A percentile compares a stretch with the other conserved stretches of the same genome.
These are phyloP conservation scores for Eremothecium gossypii DNA, from an alignment of 1,139 yeast species.

Conservation along the genomic window DNA sequence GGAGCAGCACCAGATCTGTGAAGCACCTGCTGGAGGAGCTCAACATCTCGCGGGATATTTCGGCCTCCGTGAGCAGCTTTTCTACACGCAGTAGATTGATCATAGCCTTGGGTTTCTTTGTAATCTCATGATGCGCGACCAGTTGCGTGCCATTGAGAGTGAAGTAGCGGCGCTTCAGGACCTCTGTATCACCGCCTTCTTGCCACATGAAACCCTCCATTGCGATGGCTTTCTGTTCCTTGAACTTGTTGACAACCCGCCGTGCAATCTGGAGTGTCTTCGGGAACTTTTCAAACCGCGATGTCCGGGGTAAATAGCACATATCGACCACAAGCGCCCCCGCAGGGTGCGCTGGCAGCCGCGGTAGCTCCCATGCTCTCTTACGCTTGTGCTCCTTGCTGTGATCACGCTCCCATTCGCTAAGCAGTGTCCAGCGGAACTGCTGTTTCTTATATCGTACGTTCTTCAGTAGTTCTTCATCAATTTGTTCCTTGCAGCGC, in stretches of 20 bases:
- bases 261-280: conserved; percentile 53
- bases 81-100: conserved; percentile 56
- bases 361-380: conserved; percentile 13
- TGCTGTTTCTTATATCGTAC: conserved; percentile 22
- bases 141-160: conserved; percentile 51
- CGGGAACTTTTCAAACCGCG: conserved; percentile 51
- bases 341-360: conserved; percentile 48
- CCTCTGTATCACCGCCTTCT: conserved; percentile 65
- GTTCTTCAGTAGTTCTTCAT: conserved; percentile 29
- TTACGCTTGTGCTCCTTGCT: conserved; percentile 18
- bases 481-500: conserved; percentile 57
- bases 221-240: conserved; percentile 32
- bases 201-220: conserved; percentile 62
- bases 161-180: conserved; percentile 55
- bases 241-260: conserved; percentile 41
- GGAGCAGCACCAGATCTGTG: conserved; percentile 54
- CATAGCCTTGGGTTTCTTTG: conserved; percentile 55
- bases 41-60: not conserved
- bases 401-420: conserved; percentile 64
- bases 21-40: conserved; percentile 23
- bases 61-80: conserved; percentile 32
- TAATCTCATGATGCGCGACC: conserved; percentile 55
- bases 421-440: conserved; percentile 54
- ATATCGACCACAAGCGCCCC: conserved; percentile 64
- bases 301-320: conserved; percentile 59